Evolutionary conservation across 805 yeast species (phyloP).

Genomic region (Lipomyces chichibuensis): DNA sequence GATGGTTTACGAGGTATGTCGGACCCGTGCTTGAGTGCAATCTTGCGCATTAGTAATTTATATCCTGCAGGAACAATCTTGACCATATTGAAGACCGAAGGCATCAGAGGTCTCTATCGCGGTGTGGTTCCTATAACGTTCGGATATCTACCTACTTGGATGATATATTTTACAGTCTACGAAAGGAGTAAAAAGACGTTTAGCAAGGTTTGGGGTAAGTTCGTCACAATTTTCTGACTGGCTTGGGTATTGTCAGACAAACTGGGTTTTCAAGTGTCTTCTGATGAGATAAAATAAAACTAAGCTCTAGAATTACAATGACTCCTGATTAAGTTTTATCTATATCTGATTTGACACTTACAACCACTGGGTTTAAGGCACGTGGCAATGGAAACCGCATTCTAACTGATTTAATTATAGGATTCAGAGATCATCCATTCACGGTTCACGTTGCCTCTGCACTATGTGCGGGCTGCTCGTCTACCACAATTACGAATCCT

Average conservation of each 20-base stretch:
- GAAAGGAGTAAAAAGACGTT: slow-evolving; percentile 69
- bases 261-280: neutral
- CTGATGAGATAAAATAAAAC: slow-evolving; percentile 4
- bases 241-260: neutral
- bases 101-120: slow-evolving; percentile 78
- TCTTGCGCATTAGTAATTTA: neutral
- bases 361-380: neutral
- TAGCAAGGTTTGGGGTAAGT: slow-evolving; percentile 42
- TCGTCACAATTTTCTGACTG: neutral
- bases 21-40: no score
- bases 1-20: slow-evolving; percentile 28
- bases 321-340: slow-evolving; percentile 10
- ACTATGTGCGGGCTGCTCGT: slow-evolving; percentile 82
- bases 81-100: slow-evolving; percentile 75
- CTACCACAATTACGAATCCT: slow-evolving; percentile 87
- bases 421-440: slow-evolving; percentile 43
- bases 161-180: slow-evolving; percentile 88
- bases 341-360: slow-evolving; percentile 5
- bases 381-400: neutral
- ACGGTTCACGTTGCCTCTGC: slow-evolving; percentile 60
- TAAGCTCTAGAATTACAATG: slow-evolving; percentile 11
- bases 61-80: slow-evolving; percentile 55
- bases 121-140: slow-evolving; percentile 90
- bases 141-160: slow-evolving; percentile 98
- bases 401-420: slow-evolving; percentile 25